phyloP scores from a whole-genome alignment of 306 rosid species.

The Pyrus pyrifolia region DNA sequence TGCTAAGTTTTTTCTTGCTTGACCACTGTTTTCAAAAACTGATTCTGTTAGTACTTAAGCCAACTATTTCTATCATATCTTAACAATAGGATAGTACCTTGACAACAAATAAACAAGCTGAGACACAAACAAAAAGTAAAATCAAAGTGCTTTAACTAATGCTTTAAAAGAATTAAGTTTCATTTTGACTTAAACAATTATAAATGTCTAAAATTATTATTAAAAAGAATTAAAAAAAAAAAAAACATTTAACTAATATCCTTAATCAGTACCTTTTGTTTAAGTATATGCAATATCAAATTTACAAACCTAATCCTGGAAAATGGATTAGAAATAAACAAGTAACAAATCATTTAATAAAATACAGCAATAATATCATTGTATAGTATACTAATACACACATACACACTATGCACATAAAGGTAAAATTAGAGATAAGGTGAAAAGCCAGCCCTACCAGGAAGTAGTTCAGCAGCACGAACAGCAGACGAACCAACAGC shows the following conservation, averaged over 20 bases:
- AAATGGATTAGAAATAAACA: not conserved
- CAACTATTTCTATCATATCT: no score
- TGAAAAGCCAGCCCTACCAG: constrained; percentile 42
- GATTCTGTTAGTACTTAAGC: no score
- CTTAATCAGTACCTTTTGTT: not conserved
- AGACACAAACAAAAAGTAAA: not conserved
- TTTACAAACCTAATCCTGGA: not conserved
- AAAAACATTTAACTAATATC: not conserved
- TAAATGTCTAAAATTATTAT: not conserved
- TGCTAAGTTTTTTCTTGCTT: no score
- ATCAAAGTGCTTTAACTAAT: not conserved
- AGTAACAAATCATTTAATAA: not conserved
- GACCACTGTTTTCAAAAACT: no score
- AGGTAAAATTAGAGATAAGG: not conserved
- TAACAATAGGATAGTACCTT: no score
- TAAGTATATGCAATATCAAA: not conserved
- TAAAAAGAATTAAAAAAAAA: not conserved
- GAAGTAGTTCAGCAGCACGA: constrained; percentile 85
- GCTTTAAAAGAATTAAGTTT: not conserved
- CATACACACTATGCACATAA: not conserved
- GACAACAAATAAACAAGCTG: no score
- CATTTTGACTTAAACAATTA: not conserved
- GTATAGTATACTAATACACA: not conserved
- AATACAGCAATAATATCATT: not conserved
- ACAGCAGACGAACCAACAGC: constrained; percentile 71